These are phyloP conservation scores for Pezicula neosporulosa DNA, from an alignment of 2,329 filamentous ascomycete species.

Conservation along the genomic window DNA sequence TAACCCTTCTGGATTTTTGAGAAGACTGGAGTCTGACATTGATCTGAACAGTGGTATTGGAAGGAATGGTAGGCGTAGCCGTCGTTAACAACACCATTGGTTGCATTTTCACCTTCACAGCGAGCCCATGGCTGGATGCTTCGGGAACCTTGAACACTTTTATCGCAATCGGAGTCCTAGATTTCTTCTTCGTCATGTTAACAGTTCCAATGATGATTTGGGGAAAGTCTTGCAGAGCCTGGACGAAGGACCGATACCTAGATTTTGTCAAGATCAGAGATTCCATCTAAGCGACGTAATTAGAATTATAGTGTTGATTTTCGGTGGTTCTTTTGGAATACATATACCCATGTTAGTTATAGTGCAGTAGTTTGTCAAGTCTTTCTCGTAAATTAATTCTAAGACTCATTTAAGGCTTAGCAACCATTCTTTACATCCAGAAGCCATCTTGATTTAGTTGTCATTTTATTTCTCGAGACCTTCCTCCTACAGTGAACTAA, in stretches of 20 bases:
- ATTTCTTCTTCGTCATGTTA: constrained; percentile 46
- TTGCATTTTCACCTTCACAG: constrained; percentile 50
- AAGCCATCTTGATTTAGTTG: too few species aligned
- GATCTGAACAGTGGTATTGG: constrained; percentile 38
- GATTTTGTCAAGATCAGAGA: constrained; percentile 46
- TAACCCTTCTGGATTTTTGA: too few species aligned
- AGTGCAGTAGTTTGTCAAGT: too few species aligned
- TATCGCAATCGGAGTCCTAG: constrained; percentile 47
- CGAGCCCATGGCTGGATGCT: constrained; percentile 44
- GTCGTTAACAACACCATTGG: constrained; percentile 55
- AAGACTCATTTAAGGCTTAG: too few species aligned
- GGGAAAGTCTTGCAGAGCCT: constrained; percentile 45
- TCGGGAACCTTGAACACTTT: constrained; percentile 44
- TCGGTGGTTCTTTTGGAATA: too few species aligned
- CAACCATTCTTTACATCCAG: too few species aligned
- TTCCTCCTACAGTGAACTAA: too few species aligned
- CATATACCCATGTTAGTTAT: too few species aligned
- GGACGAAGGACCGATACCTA: constrained; percentile 43
- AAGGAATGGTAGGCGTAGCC: constrained; percentile 55
- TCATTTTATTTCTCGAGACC: too few species aligned
- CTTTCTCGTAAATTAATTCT: too few species aligned
- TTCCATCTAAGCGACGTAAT: constrained; percentile 10
- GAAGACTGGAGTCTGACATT: too few species aligned
- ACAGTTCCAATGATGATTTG: constrained; percentile 52
- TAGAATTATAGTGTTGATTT: too few species aligned